These are phyloP conservation scores for Rhizoclosmatium globosum DNA, from an alignment of 192 early-diverging fungal genomes.

Conservation along the genomic window DNA sequence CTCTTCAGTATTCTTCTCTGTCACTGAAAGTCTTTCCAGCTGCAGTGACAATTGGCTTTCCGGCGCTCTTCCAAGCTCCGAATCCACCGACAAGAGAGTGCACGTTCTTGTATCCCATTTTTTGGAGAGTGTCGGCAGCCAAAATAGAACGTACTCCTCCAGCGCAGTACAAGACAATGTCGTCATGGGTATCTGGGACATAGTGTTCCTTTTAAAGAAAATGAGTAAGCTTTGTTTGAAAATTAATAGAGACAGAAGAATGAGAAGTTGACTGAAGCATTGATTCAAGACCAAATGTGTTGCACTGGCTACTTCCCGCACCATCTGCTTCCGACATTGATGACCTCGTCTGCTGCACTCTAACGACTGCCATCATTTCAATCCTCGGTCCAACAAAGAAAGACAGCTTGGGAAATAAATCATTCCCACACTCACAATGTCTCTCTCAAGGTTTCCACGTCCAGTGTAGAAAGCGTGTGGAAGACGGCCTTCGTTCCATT, in stretches of 20 bases:
- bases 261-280: neutral
- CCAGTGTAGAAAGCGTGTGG: slow-evolving; percentile 62
- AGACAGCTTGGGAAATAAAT: neutral
- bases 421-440: slow-evolving; percentile 54
- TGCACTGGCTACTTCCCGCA: neutral
- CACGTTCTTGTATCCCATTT: slow-evolving; percentile 67
- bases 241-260: neutral
- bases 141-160: slow-evolving; percentile 57
- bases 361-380: too few species aligned
- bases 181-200: slow-evolving; percentile 58
- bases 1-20: neutral
- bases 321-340: too few species aligned
- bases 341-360: too few species aligned
- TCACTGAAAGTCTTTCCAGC: slow-evolving; percentile 16
- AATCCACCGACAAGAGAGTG: slow-evolving; percentile 52
- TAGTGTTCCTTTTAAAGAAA: slow-evolving; percentile 43
- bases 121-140: slow-evolving; percentile 56
- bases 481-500: slow-evolving; percentile 62
- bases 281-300: neutral
- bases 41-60: slow-evolving; percentile 2
- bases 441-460: slow-evolving; percentile 57
- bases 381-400: neutral
- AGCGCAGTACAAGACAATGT: slow-evolving; percentile 64
- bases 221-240: neutral
- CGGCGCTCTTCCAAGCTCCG: slow-evolving; percentile 32